Evolutionary conservation across 2,329 filamentous ascomycete species (phyloP), one percentile per base, ranked within the genome.

Genomic region (Aspergillus pseudoviridinutans): DNA sequence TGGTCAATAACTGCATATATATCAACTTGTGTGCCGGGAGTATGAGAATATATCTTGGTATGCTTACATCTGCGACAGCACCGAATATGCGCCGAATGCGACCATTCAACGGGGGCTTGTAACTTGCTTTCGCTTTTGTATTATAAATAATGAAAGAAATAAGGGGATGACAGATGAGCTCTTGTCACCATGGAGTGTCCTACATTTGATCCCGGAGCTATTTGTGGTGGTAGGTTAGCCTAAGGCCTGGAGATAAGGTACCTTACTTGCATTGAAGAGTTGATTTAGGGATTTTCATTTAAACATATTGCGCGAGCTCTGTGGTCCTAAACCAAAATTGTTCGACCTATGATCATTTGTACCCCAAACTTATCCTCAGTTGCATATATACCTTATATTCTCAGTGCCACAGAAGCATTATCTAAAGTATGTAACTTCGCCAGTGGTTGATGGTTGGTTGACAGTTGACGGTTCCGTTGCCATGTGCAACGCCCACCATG

Each of bases 401-500:
- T 38, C 14, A 7, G 32, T 6, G 32, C 14, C 32, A 3, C 5
- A 38, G 3, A 6, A 14, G 2, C 29, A 9, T 12, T n/a, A n/a
- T n/a, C n/a, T 17, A 20, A 35, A 20, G 29, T 50, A 20, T 20
- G 49, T 50, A 1, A 6, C 17, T 32, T 14, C 14, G 22, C 17
- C 6, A 50, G 27, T 22, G 17, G 29, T 20, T 20, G 6, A 35
- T 3, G 10, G 22, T 5, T 3, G 10, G 22, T 5, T 4, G 49
- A 27, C 12, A 6, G 32, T 35, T 35, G 28, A 29, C 22, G 17
- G 17, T 35, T 20, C 35, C 55, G 58, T 62, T 63, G 61, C 58
- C 59, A 52, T 56, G 58, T 53, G 61, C 63, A 61, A 65, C 62
- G 61, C 29, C 32, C 49, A 62, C 32, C 25, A 51, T 60, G 60